Conservation (phyloP, 768 basidiomycete species). For the Pilatotrama ljubarskyi region DNA sequence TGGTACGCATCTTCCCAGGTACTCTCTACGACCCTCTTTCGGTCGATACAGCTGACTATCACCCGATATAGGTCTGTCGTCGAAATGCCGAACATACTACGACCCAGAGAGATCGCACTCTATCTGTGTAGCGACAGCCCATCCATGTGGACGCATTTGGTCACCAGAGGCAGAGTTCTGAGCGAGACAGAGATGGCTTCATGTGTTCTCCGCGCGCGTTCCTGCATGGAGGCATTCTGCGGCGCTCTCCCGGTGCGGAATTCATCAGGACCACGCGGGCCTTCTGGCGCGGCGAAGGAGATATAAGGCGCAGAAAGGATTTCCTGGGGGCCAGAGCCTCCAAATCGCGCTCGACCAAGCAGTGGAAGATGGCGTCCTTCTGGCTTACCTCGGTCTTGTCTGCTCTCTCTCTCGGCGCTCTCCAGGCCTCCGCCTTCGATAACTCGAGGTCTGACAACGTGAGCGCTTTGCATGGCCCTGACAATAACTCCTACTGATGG, state of each 20-base stretch:
- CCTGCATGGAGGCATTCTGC: conserved; percentile 8
- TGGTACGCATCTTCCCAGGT: conserved; percentile 10
- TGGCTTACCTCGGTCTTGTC: conserved; percentile 14
- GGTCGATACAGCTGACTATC: conserved; percentile 5
- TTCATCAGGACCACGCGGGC: neutral
- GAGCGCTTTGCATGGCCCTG: neutral
- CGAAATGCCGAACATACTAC: conserved; percentile 12
- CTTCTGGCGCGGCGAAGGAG: conserved; percentile 4
- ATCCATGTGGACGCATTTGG: conserved; percentile 1
- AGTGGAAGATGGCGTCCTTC: conserved; percentile 16
- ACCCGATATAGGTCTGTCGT: conserved; percentile 10
- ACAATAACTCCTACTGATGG: neutral
- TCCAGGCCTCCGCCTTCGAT: conserved; percentile 17
- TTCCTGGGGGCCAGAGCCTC: conserved; percentile 1
- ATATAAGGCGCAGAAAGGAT: conserved; percentile 8
- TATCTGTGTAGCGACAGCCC: neutral
- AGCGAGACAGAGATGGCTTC: neutral
- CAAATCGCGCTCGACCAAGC: neutral
- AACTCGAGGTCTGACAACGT: conserved; percentile 24
- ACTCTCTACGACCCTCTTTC: neutral
- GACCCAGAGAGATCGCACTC: neutral
- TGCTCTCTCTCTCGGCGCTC: conserved; percentile 8
- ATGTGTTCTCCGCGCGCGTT: conserved; percentile 13
- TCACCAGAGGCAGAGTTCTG: neutral
- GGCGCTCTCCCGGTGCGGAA: conserved; percentile 1